phyloP scores from a whole-genome alignment of 179 eudicot genomes.

The Corrigiola litoralis region DNA sequence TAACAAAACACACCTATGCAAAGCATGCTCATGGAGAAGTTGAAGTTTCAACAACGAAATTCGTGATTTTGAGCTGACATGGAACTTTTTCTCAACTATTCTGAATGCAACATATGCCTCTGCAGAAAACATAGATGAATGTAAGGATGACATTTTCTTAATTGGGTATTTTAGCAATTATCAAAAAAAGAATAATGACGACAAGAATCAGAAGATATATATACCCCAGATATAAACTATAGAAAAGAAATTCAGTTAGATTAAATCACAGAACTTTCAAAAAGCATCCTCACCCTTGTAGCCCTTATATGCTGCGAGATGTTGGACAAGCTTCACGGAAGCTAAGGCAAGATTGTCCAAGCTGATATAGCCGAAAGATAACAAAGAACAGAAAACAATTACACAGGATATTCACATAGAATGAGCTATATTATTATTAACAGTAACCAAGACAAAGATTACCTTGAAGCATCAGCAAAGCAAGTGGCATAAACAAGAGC shows the following conservation, averaged over 20 bases:
- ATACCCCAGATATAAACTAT: neutral
- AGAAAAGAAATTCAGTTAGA: neutral
- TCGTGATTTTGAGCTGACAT: conserved; percentile 73
- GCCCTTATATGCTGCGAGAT: conserved; percentile 80
- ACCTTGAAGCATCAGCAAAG: conserved; percentile 86
- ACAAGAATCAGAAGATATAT: conserved; percentile 1
- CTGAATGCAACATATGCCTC: conserved; percentile 76
- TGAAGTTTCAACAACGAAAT: conserved; percentile 71
- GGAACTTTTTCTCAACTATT: conserved; percentile 76
- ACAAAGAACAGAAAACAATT: conserved; percentile 3
- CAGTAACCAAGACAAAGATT: conserved; percentile 8
- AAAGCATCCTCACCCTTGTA: conserved; percentile 58
- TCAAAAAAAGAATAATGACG: neutral
- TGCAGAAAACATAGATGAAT: conserved; percentile 25
- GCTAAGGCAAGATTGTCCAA: conserved; percentile 76
- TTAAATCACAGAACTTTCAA: neutral
- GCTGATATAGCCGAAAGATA: conserved; percentile 31
- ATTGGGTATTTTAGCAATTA: neutral
- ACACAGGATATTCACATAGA: neutral
- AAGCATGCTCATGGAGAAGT: conserved; percentile 84
- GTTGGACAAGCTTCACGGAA: conserved; percentile 89
- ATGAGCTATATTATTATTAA: neutral
- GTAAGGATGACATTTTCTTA: neutral
- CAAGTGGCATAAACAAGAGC: conserved; percentile 77
- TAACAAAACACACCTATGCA: conserved; percentile 54